Base-by-base conservation (phyloP, 805 yeast species). In the Zygotorulaspora danielsina region DNA sequence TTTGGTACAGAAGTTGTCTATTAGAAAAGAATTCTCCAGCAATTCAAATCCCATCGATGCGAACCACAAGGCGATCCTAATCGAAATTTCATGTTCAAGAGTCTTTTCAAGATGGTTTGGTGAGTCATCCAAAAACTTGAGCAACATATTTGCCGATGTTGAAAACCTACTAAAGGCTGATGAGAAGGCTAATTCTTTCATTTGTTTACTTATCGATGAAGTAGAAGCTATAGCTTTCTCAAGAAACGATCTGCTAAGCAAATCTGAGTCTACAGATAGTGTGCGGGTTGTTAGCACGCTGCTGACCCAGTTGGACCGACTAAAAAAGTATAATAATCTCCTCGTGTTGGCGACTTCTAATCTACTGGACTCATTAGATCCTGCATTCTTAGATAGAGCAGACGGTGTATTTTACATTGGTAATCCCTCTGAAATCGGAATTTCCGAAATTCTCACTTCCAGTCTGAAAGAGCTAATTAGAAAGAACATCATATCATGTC, bases 61-160 rank as follows among this genome's bases (percentile, higher is more conserved):
- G n/a, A 15, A 33, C 10, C 34, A 46, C 12, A 49, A 47, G 13
- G 66, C 69, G 1, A 39, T 63, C 2, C 40, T 71, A 8, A 46
- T 72, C n/a, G 75, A 72, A 39, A 36, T 71, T 2, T 61, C 71
- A 1, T 69, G 73, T 39, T 65, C 72, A 6, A 57, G 61, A 25
- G 51, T 72, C 1, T 69, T 71, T 38, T 70, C 76, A 3, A 60
- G 69, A 44, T 72, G 72, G 67, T 64, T 66, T 45, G 73, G 74
- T 5, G 74, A 71, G 45, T 66, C 72, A 19, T 65, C 74, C 4
- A 69, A 66, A 38, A 68, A 69, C 34, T 46, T 71, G 11, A 63
- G 61, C 16, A 39, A 42, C 9, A 45, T 71, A 13, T 70, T 72
- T 37, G 51, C 54, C 11, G 65, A 64, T 20, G 45, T 70, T 4